Evolutionary conservation across 2,329 filamentous ascomycete species (phyloP).

Genomic region (Aspergillus fumigatus): DNA sequence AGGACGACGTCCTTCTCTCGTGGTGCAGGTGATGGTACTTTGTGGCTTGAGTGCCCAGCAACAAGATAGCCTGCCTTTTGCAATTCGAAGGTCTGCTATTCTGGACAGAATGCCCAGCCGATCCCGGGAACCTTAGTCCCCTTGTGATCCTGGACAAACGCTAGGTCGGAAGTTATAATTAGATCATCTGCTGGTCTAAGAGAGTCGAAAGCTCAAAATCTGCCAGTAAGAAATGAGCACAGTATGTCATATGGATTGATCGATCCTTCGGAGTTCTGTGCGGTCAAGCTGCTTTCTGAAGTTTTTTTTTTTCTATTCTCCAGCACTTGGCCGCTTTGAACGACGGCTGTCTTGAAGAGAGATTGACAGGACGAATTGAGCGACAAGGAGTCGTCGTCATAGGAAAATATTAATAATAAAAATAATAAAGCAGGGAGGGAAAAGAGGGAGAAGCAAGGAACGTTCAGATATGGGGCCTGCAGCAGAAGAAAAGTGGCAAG

Average conservation of each 20-base stretch:
- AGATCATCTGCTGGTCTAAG: background rate
- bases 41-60: background rate
- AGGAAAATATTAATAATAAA: background rate
- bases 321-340: background rate
- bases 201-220: background rate
- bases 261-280: background rate
- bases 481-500: background rate
- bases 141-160: background rate
- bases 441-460: background rate
- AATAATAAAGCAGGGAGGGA: background rate
- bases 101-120: background rate
- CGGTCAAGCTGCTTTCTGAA: background rate
- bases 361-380: background rate
- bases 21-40: background rate
- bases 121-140: background rate
- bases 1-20: background rate
- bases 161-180: background rate
- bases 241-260: background rate
- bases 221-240: background rate
- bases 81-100: background rate
- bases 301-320: background rate
- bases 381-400: background rate
- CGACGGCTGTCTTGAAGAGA: background rate
- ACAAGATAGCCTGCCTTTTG: background rate
- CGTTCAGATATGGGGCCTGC: background rate